Percentiles rank a stretch among this genome's conserved stretches.
These are phyloP conservation scores for Verticillium alfalfae DNA, from an alignment of 2,329 filamentous ascomycete species.

Conservation along the genomic window DNA sequence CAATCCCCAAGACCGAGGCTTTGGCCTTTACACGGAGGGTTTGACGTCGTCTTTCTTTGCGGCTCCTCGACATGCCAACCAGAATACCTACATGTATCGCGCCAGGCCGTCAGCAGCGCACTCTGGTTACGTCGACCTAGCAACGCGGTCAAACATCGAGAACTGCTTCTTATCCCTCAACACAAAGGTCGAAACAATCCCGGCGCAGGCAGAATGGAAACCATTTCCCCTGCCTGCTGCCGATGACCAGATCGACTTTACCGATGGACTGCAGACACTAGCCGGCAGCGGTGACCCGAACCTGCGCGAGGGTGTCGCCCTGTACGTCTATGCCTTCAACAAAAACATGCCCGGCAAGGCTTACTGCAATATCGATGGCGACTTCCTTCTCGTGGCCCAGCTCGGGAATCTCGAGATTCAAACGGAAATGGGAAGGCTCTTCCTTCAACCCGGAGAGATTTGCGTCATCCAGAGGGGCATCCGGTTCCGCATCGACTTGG, in stretches of 20 bases:
- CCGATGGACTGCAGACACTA: slow-evolving; percentile 41
- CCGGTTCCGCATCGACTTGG: slow-evolving; percentile 49
- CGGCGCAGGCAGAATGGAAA: neutral
- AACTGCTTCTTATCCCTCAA: slow-evolving; percentile 24
- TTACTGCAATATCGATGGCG: slow-evolving; percentile 54
- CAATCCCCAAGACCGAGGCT: slow-evolving; percentile 30
- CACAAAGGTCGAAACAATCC: neutral
- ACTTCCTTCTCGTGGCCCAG: slow-evolving; percentile 59
- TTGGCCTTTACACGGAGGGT: slow-evolving; percentile 34
- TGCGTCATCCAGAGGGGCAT: slow-evolving; percentile 59
- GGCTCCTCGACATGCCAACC: slow-evolving; percentile 21
- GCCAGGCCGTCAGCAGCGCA: slow-evolving; percentile 22
- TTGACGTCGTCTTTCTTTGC: slow-evolving; percentile 30
- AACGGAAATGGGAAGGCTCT: slow-evolving; percentile 56
- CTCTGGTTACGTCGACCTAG: slow-evolving; percentile 11
- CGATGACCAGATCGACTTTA: slow-evolving; percentile 28
- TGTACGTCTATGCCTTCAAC: slow-evolving; percentile 43
- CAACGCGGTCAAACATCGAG: neutral
- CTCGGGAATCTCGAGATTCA: slow-evolving; percentile 59
- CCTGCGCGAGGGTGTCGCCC: slow-evolving; percentile 40
- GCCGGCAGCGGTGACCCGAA: slow-evolving; percentile 44
- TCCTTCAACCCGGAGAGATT: slow-evolving; percentile 60
- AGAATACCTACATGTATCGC: slow-evolving; percentile 23
- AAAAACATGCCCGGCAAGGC: slow-evolving; percentile 36
- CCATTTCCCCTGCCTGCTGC: neutral